Base-by-base conservation (phyloP, 495 filamentous ascomycete genomes). In the Podospora comata region DNA sequence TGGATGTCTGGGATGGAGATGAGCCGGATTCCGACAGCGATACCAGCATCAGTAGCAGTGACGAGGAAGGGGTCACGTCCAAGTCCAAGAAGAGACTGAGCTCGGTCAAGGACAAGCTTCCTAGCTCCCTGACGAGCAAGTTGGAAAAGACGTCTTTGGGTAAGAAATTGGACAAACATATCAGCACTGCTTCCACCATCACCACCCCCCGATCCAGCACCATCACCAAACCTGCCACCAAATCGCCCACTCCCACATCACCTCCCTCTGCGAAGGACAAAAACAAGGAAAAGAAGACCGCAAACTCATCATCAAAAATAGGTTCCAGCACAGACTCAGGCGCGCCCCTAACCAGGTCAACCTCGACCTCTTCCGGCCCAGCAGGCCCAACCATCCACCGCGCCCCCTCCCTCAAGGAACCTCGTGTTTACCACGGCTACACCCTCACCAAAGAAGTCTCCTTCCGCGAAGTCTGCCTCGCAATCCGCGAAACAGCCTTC, bases 1-100 rank as follows among this genome's bases (percentile, higher is more conserved):
- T 98, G 68, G 94, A 98, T 72, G 92, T 97, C 7, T 97, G 93
- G 92, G 91, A 98, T 75, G 94, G 94, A 15, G 87, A 92, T 55
- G 80, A 84, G 26, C 77, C 80, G 34, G 82, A 83, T 13, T 72
- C 71, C 3, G 68, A 64, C 13, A 77, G 78, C 20, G 79, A 80
- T 28, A 68, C 74, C 34, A 72, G 65, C 1, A 64, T n/a, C 60
- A 72, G 68, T 67, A 72, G 70, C 55, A 76, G 73, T 61, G 76
- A 78, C 30, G 77, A 79, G 26, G 77, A 75, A 15, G 68, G 67
- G 7, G 30, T 68, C 1, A 69, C 48, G 30, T 27, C 54, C n/a
- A 64, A 60, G 28, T 5, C 15, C 9, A 60, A 18, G 3, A 59
- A 57, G 28, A 69, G 57, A 39, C 66, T 72, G 60, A 70, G 72